phyloP scores from a whole-genome alignment of 2,329 filamentous ascomycete genomes.

The Fusarium torulosum region DNA sequence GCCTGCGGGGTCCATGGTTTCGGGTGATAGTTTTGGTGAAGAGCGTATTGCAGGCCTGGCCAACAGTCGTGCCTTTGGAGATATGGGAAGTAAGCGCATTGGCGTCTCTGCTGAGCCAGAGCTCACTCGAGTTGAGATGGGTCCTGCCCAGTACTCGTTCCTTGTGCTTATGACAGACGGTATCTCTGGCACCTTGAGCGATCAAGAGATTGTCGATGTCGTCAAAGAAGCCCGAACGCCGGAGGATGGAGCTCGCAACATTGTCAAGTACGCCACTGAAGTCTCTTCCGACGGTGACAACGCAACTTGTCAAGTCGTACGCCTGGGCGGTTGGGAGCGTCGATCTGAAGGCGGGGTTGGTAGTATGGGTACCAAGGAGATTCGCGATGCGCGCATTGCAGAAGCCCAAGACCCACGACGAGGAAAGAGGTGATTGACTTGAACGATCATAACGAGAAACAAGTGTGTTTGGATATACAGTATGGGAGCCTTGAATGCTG shows the following conservation, averaged over 20 bases:
- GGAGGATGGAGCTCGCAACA: conserved; percentile 81
- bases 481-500: background rate
- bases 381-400: conserved; percentile 82
- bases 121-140: conserved; percentile 81
- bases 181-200: conserved; percentile 84
- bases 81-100: conserved; percentile 90
- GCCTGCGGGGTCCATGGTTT: conserved; percentile 80
- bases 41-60: conserved; percentile 94
- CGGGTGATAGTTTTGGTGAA: conserved; percentile 92
- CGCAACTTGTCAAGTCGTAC: conserved; percentile 75
- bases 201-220: conserved; percentile 97
- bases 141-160: conserved; percentile 88
- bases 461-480: conserved; percentile 12
- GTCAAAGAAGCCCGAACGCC: conserved; percentile 94
- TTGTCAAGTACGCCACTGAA: conserved; percentile 91
- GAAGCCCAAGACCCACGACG: conserved; percentile 87
- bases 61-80: conserved; percentile 94
- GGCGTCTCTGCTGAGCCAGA: conserved; percentile 96
- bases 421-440: conserved; percentile 62
- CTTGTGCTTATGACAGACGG: conserved; percentile 90
- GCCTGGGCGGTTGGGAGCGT: conserved; percentile 77
- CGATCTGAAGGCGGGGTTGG: conserved; percentile 87
- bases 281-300: conserved; percentile 77
- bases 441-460: background rate
- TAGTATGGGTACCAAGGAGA: conserved; percentile 91